phyloP scores from a whole-genome alignment of 2,329 filamentous ascomycete genomes.

The Epichloe uncinata region DNA sequence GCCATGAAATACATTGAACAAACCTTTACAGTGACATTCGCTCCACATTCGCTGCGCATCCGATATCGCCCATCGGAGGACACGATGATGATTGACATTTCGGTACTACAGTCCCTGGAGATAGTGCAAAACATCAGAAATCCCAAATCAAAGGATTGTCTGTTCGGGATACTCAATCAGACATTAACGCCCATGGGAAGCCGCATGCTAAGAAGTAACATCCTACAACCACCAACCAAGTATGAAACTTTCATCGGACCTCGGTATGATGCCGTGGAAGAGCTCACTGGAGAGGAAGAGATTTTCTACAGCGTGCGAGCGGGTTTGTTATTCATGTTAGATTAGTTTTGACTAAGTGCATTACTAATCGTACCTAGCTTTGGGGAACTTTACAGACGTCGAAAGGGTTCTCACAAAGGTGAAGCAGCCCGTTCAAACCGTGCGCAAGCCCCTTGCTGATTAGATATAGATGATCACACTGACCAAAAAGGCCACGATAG shows the following conservation, averaged over 20 bases:
- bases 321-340: conserved; percentile 29
- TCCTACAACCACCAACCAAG: conserved; percentile 75
- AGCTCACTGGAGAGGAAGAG: conserved; percentile 68
- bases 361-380: conserved; percentile 28
- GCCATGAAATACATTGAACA: conserved; percentile 70
- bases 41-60: conserved; percentile 41
- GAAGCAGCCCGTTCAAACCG: background rate
- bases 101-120: conserved; percentile 76
- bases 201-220: conserved; percentile 68
- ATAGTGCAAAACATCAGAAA: conserved; percentile 78
- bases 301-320: conserved; percentile 68
- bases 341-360: background rate
- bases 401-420: conserved; percentile 67
- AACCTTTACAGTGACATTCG: conserved; percentile 47
- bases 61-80: conserved; percentile 80
- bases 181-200: conserved; percentile 82
- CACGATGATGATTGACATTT: conserved; percentile 90
- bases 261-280: conserved; percentile 72
- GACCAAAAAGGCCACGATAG: conserved; percentile 49
- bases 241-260: conserved; percentile 49
- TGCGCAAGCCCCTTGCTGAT: background rate
- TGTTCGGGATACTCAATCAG: conserved; percentile 76
- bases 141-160: conserved; percentile 62
- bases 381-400: conserved; percentile 63
- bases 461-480: conserved; percentile 57